phyloP scores from a whole-genome alignment of 2,329 filamentous ascomycete species.

The Xylaria sp. region DNA sequence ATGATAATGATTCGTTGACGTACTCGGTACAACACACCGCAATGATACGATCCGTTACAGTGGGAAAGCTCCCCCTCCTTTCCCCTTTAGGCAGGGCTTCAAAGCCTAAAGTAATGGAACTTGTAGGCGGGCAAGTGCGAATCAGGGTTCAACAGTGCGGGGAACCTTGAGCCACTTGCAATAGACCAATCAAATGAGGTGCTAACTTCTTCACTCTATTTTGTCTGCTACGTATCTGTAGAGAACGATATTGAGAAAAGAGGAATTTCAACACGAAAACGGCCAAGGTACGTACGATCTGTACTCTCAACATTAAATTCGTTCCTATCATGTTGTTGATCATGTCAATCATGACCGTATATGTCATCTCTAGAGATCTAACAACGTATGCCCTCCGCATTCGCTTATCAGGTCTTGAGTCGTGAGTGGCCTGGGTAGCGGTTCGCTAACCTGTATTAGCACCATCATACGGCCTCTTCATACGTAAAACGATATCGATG shows the following conservation, averaged over 20 bases:
- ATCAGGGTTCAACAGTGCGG: conserved; percentile 25
- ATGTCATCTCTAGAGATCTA: not conserved
- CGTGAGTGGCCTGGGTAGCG: too few relatives aligned
- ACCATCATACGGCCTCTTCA: not conserved
- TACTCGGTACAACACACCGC: conserved; percentile 20
- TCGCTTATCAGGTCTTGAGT: not conserved
- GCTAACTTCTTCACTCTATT: not conserved
- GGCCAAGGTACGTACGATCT: not conserved
- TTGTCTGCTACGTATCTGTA: not conserved
- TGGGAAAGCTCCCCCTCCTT: conserved; percentile 31
- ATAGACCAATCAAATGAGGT: not conserved
- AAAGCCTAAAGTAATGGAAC: conserved; percentile 22
- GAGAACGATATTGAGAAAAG: not conserved
- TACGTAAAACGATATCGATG: too few relatives aligned
- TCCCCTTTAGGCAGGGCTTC: conserved; percentile 25
- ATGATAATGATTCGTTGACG: conserved; percentile 46
- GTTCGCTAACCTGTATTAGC: not conserved
- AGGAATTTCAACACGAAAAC: not conserved
- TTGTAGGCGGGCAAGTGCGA: not conserved
- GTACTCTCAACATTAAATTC: not conserved
- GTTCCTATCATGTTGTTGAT: not conserved
- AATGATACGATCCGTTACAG: not conserved
- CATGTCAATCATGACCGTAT: not conserved
- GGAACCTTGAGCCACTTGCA: conserved; percentile 25
- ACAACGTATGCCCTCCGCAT: not conserved